Percentiles rank a stretch among this genome's conserved stretches.
These are phyloP conservation scores for Aureobasidium mangrovei DNA, from an alignment of 2,329 filamentous ascomycete genomes.

Conservation along the genomic window DNA sequence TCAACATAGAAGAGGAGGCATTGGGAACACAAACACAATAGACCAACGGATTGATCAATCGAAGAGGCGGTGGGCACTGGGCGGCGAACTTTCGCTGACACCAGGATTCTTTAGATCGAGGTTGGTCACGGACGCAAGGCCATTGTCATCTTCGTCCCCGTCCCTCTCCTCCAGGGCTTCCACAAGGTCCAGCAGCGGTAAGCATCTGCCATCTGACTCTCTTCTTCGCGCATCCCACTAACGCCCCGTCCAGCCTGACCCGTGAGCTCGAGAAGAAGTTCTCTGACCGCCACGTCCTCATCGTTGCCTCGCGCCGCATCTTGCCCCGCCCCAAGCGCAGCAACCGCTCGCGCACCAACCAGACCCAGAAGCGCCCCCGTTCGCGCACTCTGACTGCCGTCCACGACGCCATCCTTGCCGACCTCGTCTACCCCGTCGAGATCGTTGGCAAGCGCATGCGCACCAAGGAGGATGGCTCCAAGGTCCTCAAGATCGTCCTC, in stretches of 20 bases:
- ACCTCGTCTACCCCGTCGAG: constrained; percentile 99
- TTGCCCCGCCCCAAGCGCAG: constrained; percentile 97
- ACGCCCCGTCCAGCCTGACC: constrained; percentile 62
- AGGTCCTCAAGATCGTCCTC: constrained; percentile 96
- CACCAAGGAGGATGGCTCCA: constrained; percentile 98
- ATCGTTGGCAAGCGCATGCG: constrained; percentile 98
- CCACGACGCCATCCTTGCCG: constrained; percentile 94
- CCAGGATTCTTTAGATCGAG: constrained; percentile 74
- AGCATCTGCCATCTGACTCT: constrained; percentile 30
- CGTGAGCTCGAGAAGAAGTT: constrained; percentile 99
- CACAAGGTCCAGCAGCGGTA: constrained; percentile 99
- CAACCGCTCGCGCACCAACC: constrained; percentile 88
- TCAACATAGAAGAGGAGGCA: not conserved
- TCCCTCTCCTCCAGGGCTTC: constrained; percentile 96
- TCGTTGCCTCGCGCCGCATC: constrained; percentile 98
- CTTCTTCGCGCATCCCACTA: not conserved
- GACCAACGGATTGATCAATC: constrained; percentile 17
- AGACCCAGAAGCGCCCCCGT: constrained; percentile 97
- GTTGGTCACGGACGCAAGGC: constrained; percentile 99
- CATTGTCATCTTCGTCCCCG: constrained; percentile 99
- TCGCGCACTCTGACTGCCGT: constrained; percentile 97
- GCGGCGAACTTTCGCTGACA: constrained; percentile 44
- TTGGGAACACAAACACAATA: constrained; percentile 7
- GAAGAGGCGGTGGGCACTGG: constrained; percentile 51
- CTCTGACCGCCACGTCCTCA: constrained; percentile 99